Evolutionary conservation across 768 basidiomycete species (phyloP), one percentile per base, ranked within the genome.

Genomic region (Lentinus tigrinus): DNA sequence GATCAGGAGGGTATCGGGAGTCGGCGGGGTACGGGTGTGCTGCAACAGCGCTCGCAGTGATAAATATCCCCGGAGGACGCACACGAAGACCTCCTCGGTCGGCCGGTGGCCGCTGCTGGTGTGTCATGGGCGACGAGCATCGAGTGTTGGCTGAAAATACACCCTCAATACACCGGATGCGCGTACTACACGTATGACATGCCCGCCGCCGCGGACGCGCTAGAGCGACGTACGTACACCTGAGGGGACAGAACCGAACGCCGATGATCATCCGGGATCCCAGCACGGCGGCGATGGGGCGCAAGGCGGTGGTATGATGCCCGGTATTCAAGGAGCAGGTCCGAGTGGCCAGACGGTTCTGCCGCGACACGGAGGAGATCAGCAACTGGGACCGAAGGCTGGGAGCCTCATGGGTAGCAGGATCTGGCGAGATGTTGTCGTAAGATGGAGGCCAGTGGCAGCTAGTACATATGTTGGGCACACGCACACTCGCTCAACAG

Each of bases 381-480:
- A 54, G 52, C 52, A 49, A 54, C 47, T 54, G 40, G 44, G 31
- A 9, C 34, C 48, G 58, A 53, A 36, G 58, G 54, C 49, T 36
- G 52, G 51, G 58, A 60, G 58, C 58, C 58, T 60, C 58, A 53
- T 60, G 58, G 52, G 47, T 38, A 38, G 23, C 21, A 39, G n/a
- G 46, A n/a, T 39, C 39, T 59, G 58, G 36, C 38, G 47, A 50
- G 58, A 59, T 59, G 58, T 9, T 21, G 39, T 17, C 9, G 47
- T 47, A 47, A 54, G 52, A 59, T 59, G 46, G 19, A 23, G 34
- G 52, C 8, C 28, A 28, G 14, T 23, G 16, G n/a, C 44, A 21
- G 47, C 47, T 26, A 37, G 37, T 10, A 21, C 17, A 23, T 34
- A 19, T 23, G 19, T n/a, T 24, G 39, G 47, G 23, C 37, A 21